phyloP scores from a whole-genome alignment of 208 protist species.

The Zelonia costaricensis region DNA sequence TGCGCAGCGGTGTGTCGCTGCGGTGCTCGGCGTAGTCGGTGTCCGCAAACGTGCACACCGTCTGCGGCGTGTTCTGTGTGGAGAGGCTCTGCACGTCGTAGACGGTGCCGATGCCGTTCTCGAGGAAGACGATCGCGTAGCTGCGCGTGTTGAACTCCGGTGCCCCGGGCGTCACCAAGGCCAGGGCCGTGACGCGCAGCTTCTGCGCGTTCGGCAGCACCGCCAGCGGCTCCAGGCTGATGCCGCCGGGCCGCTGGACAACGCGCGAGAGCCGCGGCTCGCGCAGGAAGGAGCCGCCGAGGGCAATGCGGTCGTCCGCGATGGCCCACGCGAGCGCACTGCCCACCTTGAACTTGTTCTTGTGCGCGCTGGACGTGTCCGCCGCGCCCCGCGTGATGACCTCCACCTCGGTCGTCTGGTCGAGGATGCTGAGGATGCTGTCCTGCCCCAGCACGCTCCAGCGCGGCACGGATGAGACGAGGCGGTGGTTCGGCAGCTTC shows the following conservation, averaged over 20 bases:
- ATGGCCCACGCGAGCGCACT: constrained; percentile 67
- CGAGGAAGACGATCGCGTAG: constrained; percentile 63
- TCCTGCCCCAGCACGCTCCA: constrained; percentile 47
- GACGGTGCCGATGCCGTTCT: constrained; percentile 55
- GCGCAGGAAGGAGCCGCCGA: constrained; percentile 76
- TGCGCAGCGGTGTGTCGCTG: constrained; percentile 33
- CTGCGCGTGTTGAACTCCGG: constrained; percentile 72
- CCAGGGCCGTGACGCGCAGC: constrained; percentile 48
- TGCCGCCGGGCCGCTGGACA: constrained; percentile 23
- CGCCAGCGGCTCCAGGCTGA: constrained; percentile 18
- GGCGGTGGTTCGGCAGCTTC: constrained; percentile 63
- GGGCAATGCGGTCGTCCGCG: constrained; percentile 39
- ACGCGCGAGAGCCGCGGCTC: constrained; percentile 61
- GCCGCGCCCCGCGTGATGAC: constrained; percentile 36
- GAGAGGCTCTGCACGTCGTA: constrained; percentile 45
- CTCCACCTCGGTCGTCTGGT: constrained; percentile 67
- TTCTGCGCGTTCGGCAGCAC: constrained; percentile 48
- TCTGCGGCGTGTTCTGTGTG: constrained; percentile 34
- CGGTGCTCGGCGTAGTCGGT: constrained; percentile 54
- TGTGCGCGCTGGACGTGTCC: constrained; percentile 32
- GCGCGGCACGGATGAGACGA: constrained; percentile 66
- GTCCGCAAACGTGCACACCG: constrained; percentile 55
- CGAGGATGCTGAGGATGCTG: constrained; percentile 48
- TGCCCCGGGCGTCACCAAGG: constrained; percentile 41
- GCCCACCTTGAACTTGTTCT: constrained; percentile 77